Conservation (phyloP, 306 rosid species). For the Dalbergia cochinchinensis region DNA sequence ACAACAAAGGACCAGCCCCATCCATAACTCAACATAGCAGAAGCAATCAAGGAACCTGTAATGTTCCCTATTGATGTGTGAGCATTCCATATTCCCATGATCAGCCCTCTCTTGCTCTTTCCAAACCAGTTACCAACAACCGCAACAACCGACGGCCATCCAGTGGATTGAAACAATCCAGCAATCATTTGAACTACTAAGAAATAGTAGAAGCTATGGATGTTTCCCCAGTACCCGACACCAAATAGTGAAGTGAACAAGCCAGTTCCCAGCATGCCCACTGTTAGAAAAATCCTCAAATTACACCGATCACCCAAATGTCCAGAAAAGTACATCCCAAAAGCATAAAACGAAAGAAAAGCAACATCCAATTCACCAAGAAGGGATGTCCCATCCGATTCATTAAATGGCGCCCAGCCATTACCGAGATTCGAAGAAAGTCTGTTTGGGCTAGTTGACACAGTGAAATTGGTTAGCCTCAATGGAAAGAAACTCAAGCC, state of each 20-base stretch:
- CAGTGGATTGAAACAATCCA: slow-evolving; percentile 95
- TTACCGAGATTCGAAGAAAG: slow-evolving; percentile 55
- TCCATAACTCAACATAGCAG: slow-evolving; percentile 84
- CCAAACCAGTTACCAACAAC: slow-evolving; percentile 98
- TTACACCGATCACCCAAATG: slow-evolving; percentile 85
- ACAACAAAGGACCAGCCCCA: slow-evolving; percentile 98
- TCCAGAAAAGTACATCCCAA: slow-evolving; percentile 98
- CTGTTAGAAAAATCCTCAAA: slow-evolving; percentile 81
- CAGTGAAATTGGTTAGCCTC: slow-evolving; percentile 35
- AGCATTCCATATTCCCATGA: slow-evolving; percentile 99
- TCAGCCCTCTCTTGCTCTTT: slow-evolving; percentile 92
- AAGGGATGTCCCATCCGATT: slow-evolving; percentile 78
- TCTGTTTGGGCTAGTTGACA: slow-evolving; percentile 44
- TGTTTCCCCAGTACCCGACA: slow-evolving; percentile 81
- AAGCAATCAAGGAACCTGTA: slow-evolving; percentile 87
- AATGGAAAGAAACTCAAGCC: slow-evolving; percentile 53
- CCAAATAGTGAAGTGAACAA: slow-evolving; percentile 87
- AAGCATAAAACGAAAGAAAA: slow-evolving; percentile 84
- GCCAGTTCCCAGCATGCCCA: slow-evolving; percentile 96
- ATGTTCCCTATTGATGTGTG: slow-evolving; percentile 97
- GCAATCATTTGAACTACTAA: slow-evolving; percentile 82
- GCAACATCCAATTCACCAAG: slow-evolving; percentile 95
- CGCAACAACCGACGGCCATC: slow-evolving; percentile 98
- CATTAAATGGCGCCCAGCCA: slow-evolving; percentile 96
- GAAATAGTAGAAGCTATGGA: slow-evolving; percentile 79